Percentiles rank a stretch among this genome's conserved stretches.
phyloP scores from a whole-genome alignment of 192 early-diverging fungal genomes.

The Backusella mclennaniae region DNA sequence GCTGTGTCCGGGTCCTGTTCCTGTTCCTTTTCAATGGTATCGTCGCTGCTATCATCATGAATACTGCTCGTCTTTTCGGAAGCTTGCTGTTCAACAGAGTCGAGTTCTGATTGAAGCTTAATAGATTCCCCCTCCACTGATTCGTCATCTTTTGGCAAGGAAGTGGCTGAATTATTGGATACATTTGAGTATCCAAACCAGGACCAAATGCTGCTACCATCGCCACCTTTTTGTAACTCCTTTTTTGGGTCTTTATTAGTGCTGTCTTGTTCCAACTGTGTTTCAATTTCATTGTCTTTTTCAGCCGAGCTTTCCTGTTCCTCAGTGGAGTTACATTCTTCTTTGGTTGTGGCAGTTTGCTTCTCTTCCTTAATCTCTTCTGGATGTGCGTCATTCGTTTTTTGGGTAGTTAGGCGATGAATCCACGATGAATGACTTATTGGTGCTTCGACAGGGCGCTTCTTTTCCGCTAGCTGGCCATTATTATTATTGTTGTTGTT shows the following conservation, averaged over 20 bases:
- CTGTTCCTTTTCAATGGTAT: neutral
- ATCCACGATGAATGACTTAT: conserved; percentile 11
- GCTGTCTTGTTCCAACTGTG: neutral
- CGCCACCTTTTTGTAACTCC: neutral
- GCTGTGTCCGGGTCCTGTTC: neutral
- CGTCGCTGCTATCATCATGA: neutral
- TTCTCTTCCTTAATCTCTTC: neutral
- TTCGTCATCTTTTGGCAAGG: neutral
- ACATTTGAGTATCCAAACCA: conserved; percentile 7
- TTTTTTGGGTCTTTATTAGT: neutral
- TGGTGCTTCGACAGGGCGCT: neutral
- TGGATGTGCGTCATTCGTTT: neutral
- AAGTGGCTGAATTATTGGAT: neutral
- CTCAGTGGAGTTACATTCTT: neutral
- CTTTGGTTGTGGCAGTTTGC: neutral
- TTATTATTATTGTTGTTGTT: too few species aligned
- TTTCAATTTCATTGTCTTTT: neutral
- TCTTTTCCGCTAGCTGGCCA: neutral
- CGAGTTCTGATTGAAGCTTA: neutral
- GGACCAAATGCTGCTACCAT: neutral
- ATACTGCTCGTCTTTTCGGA: neutral
- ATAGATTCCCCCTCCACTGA: neutral
- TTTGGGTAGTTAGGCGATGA: neutral
- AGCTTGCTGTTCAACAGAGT: neutral
- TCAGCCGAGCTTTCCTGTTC: neutral